Conservation (phyloP, 805 yeast genomes). For the Candida chauliodis region DNA sequence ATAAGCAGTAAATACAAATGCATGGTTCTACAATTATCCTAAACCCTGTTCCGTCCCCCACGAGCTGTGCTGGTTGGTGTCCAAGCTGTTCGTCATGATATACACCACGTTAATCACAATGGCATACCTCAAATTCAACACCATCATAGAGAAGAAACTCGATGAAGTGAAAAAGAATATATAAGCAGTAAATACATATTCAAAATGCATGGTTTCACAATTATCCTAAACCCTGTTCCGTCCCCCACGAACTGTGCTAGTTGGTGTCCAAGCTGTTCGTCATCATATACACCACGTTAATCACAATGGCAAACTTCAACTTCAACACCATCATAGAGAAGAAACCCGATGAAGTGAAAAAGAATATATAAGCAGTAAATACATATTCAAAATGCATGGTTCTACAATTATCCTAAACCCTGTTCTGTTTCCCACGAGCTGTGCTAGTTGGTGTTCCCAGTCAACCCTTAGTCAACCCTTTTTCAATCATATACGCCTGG, state of each 20-base stretch:
- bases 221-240: no score
- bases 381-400: background rate
- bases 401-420: no score
- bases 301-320: slow-evolving; percentile 30
- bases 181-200: background rate
- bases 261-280: slow-evolving; percentile 53
- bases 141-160: slow-evolving; percentile 7
- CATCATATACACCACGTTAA: slow-evolving; percentile 21
- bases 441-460: slow-evolving; percentile 85
- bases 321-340: slow-evolving; percentile 10
- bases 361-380: background rate
- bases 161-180: background rate
- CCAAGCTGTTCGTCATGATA: slow-evolving; percentile 36
- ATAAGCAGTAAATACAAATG: background rate
- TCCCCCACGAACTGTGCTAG: slow-evolving; percentile 79
- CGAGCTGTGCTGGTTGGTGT: slow-evolving; percentile 82
- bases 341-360: background rate
- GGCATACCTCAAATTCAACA: slow-evolving; percentile 25
- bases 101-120: slow-evolving; percentile 24
- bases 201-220: no score
- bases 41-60: no score
- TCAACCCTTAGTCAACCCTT: no score
- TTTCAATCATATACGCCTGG: slow-evolving; percentile 31
- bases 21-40: no score
- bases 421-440: slow-evolving; percentile 68